Conservation (phyloP, 2,329 filamentous ascomycete genomes). For the Pyricularia sp. region DNA sequence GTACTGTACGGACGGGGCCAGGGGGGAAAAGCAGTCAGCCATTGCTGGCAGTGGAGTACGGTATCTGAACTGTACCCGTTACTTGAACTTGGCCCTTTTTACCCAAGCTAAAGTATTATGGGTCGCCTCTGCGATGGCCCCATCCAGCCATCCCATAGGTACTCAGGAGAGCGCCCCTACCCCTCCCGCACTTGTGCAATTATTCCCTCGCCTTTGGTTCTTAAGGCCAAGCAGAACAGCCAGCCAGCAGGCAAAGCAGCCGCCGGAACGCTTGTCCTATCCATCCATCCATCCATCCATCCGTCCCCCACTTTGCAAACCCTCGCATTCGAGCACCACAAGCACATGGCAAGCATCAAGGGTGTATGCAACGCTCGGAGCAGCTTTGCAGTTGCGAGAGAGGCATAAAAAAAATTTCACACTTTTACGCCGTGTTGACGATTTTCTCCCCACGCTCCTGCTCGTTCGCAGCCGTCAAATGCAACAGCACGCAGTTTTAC, state of each 20-base stretch:
- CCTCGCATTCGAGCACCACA: slow-evolving; percentile 7
- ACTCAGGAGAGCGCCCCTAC: not conserved
- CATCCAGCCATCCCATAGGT: not conserved
- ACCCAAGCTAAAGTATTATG: not conserved
- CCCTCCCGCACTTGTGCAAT: not conserved
- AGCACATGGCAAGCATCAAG: slow-evolving; percentile 20
- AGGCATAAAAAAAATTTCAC: slow-evolving; percentile 5
- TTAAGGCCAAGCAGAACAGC: not conserved
- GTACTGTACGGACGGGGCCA: not conserved
- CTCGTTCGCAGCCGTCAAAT: not conserved
- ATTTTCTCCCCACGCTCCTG: not conserved
- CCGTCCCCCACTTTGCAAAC: not conserved
- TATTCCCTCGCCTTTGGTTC: not conserved
- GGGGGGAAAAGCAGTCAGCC: not conserved
- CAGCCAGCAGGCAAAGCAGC: not conserved
- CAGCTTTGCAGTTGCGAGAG: not conserved
- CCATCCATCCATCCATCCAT: not conserved
- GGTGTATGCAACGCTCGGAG: slow-evolving; percentile 8
- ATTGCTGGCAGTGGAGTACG: not conserved
- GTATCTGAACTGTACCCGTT: not conserved
- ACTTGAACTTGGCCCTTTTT: not conserved
- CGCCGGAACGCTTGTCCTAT: not conserved
- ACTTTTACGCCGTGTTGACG: not conserved
- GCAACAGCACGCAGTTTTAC: not conserved
- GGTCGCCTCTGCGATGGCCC: not conserved